Base-by-base conservation (phyloP, 73 alveolate species). In the Paramecium pentaurelia region DNA sequence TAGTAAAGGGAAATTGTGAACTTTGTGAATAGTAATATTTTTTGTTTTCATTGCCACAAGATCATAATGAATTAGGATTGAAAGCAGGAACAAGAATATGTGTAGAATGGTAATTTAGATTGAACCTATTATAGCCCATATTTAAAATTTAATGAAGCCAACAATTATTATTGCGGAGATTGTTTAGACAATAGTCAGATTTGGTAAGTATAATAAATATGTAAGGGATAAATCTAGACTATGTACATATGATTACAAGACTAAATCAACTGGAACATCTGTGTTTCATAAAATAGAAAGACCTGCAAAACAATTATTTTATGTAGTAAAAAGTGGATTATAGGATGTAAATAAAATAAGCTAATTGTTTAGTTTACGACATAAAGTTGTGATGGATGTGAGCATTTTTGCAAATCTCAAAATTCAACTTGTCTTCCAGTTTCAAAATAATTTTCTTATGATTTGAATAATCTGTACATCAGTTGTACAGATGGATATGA, bases 31-130 rank as follows among this genome's bases (percentile, higher is more conserved):
- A 38, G 30, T 16, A 44, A 7, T 40, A 40, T 45, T 80, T 80
- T 47, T 49, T 80, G 20, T 80, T 80, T 47, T 27, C 42, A 10
- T 36, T 80, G 38, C 77, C 91, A 4, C 18, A 49, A 42, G 91
- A 80, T 25, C 38, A 80, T 4, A 20, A 14, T 25, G 45, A 80
- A 27, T 32, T 49, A 27, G 91, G 77, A 45, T 36, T 80, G 16
- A 80, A 80, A 40, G 91, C 91, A 20, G 91, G 91, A 40, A 44
- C 45, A 22, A 40, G 58, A 45, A 27, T 80, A 27, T 80, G 91
- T 47, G 91, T 80, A 8, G 45, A 80, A 80, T 80, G 91, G 91
- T 80, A 80, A 8, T 20, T 22, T 18, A 9, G 8, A 27, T 45
- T 9, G 22, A 20, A 3, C 20, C 32, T 14, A 14, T 32, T 37